phyloP scores from a whole-genome alignment of 805 yeast genomes.

The Metschnikowia chrysomelidarum region DNA sequence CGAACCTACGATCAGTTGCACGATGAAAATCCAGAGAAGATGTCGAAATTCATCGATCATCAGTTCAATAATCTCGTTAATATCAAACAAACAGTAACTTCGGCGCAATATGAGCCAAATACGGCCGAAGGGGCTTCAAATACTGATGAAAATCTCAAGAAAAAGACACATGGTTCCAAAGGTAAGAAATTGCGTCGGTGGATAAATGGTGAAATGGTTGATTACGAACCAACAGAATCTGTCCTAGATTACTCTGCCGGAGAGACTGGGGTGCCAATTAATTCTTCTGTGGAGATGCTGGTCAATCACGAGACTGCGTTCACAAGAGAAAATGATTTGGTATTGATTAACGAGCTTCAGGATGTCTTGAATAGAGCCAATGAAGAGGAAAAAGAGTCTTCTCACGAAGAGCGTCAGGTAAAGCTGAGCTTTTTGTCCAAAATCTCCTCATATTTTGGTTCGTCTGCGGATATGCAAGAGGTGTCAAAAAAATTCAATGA shows the following conservation, averaged over 20 bases:
- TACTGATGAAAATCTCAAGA: slow-evolving; percentile 2
- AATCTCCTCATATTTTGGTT: slow-evolving; percentile 37
- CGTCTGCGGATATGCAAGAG: slow-evolving; percentile 50
- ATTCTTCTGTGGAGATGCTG: slow-evolving; percentile 8
- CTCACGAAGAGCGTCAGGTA: slow-evolving; percentile 3
- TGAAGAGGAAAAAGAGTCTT: slow-evolving; percentile 30
- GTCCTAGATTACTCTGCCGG: slow-evolving; percentile 34
- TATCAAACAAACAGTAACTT: slow-evolving; percentile 19
- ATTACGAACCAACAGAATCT: slow-evolving; percentile 20
- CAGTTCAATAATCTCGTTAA: slow-evolving; percentile 40
- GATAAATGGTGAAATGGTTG: slow-evolving; percentile 40
- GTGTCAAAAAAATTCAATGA: slow-evolving; percentile 66
- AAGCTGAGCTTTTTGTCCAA: slow-evolving; percentile 32
- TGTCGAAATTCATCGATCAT: slow-evolving; percentile 34
- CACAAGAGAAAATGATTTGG: slow-evolving; percentile 36
- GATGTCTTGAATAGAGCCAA: slow-evolving; percentile 32
- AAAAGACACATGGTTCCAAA: slow-evolving; percentile 9
- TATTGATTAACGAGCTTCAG: slow-evolving; percentile 39
- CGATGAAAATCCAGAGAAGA: slow-evolving; percentile 27
- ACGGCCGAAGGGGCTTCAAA: not conserved
- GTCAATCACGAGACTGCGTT: slow-evolving; percentile 32
- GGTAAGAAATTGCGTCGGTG: slow-evolving; percentile 41
- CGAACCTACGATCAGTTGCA: slow-evolving; percentile 30
- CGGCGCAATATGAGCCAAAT: not conserved
- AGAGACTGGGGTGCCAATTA: slow-evolving; percentile 1